These are phyloP conservation scores for Podospora bellae-mahoneyi DNA, from an alignment of 495 filamentous ascomycete genomes.

Conservation along the genomic window DNA sequence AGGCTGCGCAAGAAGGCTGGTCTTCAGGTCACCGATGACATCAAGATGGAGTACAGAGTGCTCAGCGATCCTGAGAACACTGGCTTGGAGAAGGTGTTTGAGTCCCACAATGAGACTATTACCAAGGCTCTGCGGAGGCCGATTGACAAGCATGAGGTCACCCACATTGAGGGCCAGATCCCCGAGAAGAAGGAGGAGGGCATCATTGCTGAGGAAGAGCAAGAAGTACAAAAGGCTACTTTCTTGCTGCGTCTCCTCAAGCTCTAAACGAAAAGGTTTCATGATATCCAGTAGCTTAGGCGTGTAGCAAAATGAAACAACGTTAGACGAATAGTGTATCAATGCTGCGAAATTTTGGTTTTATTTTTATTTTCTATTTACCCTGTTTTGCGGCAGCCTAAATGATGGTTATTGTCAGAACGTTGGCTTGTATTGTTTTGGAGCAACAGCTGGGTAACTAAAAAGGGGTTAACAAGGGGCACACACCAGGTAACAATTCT, in stretches of 20 bases:
- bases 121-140: constrained; percentile 78
- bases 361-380: constrained; percentile 23
- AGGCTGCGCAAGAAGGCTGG: constrained; percentile 46
- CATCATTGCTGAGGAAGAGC: constrained; percentile 79
- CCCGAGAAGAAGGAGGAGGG: constrained; percentile 54
- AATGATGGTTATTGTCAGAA: constrained; percentile 5
- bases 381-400: constrained; percentile 48
- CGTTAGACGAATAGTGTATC: neutral
- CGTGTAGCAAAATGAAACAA: neutral
- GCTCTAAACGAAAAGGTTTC: constrained; percentile 44
- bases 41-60: constrained; percentile 46
- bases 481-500: constrained; percentile 83
- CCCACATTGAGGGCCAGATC: constrained; percentile 60
- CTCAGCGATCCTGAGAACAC: constrained; percentile 69
- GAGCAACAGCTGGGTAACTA: neutral
- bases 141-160: constrained; percentile 68
- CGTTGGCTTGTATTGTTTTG: neutral
- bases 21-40: constrained; percentile 43
- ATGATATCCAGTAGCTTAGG: neutral
- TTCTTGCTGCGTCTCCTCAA: constrained; percentile 80
- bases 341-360: neutral
- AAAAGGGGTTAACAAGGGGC: neutral
- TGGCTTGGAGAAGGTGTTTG: constrained; percentile 71
- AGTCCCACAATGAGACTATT: constrained; percentile 61
- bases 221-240: constrained; percentile 82